Base-by-base conservation (phyloP, 208 protist species). In the Trypanosoma conorhini region DNA sequence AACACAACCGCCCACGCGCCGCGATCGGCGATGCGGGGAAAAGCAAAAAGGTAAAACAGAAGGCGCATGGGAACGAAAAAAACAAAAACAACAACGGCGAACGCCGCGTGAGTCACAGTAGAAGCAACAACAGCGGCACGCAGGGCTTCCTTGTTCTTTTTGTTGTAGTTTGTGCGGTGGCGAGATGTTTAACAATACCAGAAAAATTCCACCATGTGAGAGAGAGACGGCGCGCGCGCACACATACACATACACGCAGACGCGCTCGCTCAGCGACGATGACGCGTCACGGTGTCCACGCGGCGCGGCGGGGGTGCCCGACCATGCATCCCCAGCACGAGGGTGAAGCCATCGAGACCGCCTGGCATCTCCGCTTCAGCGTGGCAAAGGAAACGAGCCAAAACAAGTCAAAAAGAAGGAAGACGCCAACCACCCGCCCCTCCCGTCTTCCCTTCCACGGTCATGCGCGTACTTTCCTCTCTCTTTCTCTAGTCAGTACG, bases 401-500 rank as follows among this genome's bases (percentile, higher is more conserved):
- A 10, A 19, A 46, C 5, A 3, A 13, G 52, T 22, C 10, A 58
- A 58, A 58, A 22, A 30, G 31, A 30, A 58, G 31, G 10, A 35
- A 30, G 10, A 13, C 2, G 10, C 24, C 5, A n/a, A n/a, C n/a
- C n/a, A n/a, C n/a, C n/a, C n/a, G n/a, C n/a, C 24, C 24, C 24
- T 59, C 24, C 26, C 54, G 38, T 22, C 57, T 44, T 42, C 15
- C 57, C 12, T 35, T 22, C n/a, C 60, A 50, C 40, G 1, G 21
- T 31, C 22, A 7, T 33, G 15, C 40, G 30, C 22, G 22, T 4
- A n/a, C n/a, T n/a, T n/a, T n/a, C n/a, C n/a, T n/a, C n/a, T n/a
- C n/a, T n/a, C 46, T 51, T 12, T 54, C 50, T 26, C 62, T 67
- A 67, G 15, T 67, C n/a, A 15, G 12, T 44, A 28, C 67, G 56